Base-by-base conservation (phyloP, 2,329 filamentous ascomycete species). In the Clarireedia homoeocarpa region DNA sequence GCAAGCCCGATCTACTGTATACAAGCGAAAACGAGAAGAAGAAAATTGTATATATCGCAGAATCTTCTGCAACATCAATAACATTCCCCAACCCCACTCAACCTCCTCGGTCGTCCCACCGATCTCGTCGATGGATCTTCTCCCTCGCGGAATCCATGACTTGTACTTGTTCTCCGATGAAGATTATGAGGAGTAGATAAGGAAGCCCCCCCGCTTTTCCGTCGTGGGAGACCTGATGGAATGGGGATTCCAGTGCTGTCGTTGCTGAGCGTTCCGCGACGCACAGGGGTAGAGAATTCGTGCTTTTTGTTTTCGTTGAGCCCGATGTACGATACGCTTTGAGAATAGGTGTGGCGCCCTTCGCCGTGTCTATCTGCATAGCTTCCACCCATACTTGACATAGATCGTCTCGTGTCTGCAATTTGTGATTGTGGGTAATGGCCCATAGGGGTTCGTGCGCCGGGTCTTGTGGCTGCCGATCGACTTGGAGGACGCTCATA, bases 71-170 rank as follows among this genome's bases (percentile, higher is more conserved):
- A 26, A 40, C 58, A 56, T 52, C 71, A 82, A 68, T 77, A 82
- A n/a, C 77, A 80, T 69, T 83, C 79, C 44, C 80, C 80, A 47
- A 80, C 71, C 56, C 78, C 77, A 67, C 72, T 78, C 65, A 78
- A 70, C 63, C 77, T 77, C 61, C 77, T 71, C 53, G 75, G 63
- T 49, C 66, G 55, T 42, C 58, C 61, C 6, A 63, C 61, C 36
- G 51, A 23, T 39, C 20, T 34, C 34, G 40, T 27, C 2, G 42
- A 45, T 20, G 51, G 23, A 48, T 66, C 65, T 5, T 62, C 61
- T 12, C 46, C 59, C 23, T 65, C 63, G 26, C 59, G 63, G 20
- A 61, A 47, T 15, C 56, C 60, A 15, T 66, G 53, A 10, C 69
- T 64, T 45, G 58, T 68, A 27, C 62, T 66, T 20, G 63, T 65